Evolutionary conservation across 176 grass and related monocot species (phyloP), one percentile per base, ranked within the genome.

Genomic region (Chrysopogon serrulatus): DNA sequence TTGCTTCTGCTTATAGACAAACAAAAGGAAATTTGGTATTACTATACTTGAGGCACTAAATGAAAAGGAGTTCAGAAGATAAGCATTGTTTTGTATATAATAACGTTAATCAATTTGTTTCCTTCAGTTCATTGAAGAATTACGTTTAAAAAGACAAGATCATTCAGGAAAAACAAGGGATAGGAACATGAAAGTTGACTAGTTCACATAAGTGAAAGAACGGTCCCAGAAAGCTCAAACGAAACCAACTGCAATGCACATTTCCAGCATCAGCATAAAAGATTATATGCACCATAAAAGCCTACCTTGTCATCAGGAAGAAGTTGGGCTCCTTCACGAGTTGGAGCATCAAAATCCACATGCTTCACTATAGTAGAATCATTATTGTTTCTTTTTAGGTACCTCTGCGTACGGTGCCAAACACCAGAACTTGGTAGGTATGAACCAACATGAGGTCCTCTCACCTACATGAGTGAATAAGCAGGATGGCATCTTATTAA

Each of bases 301-400:
- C 43, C 71, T 93, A 94, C 96, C 90, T 94, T 95, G 74, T 98
- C 93, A 85, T 98, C 96, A 79, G 87, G 87, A 80, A 83, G 87
- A 68, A 91, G 83, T 77, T 92, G 87, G 37, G 93, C 96, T 77
- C 78, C 84, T 93, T 98, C 96, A 71, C 96, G 96, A 40, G 91
- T 95, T 79, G 93, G 87, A 77, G 96, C 96, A 92, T 98, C 96
- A 87, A 98, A 98, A 92, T 98, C 96, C 54, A 98, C 72, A 84
- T 98, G 96, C 76, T 88, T 90, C 76, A 98, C 89, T 80, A 93
- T 78, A 82, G 89, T 76, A 68, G 89, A 86, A 87, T 98, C 91
- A 65, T 77, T 89, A 47, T 78, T 90, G 12, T 77, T 87, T 69
- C 90, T 93, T 66, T 90, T 98, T 63, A 98, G 36, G 77, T 90